A percentile compares a stretch with the other conserved stretches of the same genome.
Evolutionary conservation across 345 rosid species (phyloP).

Genomic region (Balakata baccata): DNA sequence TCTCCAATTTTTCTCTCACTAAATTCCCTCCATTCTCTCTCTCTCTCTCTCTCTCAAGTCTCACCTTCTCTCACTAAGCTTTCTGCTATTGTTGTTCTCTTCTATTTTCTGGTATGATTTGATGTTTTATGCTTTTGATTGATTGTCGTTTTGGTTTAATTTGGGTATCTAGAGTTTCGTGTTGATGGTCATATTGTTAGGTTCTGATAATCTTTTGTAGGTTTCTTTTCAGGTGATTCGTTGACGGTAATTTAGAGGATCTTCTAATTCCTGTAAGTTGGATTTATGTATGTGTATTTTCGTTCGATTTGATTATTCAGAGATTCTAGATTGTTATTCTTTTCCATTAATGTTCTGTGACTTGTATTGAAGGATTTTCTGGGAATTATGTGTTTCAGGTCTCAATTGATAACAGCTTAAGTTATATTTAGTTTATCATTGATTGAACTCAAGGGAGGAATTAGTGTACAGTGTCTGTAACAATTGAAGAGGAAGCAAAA

Average conservation of each 20-base stretch:
- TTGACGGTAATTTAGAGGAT: not conserved
- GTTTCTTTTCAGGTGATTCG: not conserved
- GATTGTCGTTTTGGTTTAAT: not conserved
- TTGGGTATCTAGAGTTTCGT: not conserved
- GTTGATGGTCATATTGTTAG: not conserved
- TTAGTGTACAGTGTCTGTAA: not conserved
- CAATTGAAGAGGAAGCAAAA: not conserved
- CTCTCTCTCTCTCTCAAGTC: not conserved
- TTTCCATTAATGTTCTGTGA: not conserved
- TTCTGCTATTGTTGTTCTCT: slow-evolving; percentile 15
- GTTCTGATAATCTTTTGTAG: slow-evolving; percentile 1
- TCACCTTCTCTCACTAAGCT: not conserved
- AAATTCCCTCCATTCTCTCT: not conserved
- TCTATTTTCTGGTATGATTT: not conserved
- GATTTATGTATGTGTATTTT: not conserved
- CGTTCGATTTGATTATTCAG: not conserved
- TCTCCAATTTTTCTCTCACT: slow-evolving; percentile 19
- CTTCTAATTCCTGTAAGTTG: slow-evolving; percentile 15
- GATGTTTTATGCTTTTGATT: not conserved
- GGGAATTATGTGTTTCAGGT: slow-evolving; percentile 17
- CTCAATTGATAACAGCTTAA: slow-evolving; percentile 17
- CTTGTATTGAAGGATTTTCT: not conserved
- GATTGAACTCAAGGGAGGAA: not conserved
- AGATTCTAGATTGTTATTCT: not conserved
- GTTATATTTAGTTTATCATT: not conserved